phyloP scores from a whole-genome alignment of 305 asterid genomes.

The Fraxinus ornus region DNA sequence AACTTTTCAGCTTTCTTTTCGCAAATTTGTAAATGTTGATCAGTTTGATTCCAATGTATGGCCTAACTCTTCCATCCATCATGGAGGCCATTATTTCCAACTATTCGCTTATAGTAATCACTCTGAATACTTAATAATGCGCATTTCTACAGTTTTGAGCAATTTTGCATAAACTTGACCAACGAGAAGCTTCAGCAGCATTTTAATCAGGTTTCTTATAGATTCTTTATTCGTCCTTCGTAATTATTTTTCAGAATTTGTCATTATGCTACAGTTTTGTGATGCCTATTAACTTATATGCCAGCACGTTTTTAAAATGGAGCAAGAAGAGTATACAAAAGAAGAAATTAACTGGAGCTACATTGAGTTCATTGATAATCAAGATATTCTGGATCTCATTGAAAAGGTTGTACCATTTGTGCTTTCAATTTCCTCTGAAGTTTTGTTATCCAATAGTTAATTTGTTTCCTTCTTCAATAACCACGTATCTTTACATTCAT shows the following conservation, averaged over 20 bases:
- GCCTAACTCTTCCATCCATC: slow-evolving; percentile 18
- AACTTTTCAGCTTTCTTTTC: not conserved
- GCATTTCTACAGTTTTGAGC: slow-evolving; percentile 48
- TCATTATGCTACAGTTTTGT: slow-evolving; percentile 20
- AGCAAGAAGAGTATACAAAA: slow-evolving; percentile 97
- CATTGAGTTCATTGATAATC: slow-evolving; percentile 96
- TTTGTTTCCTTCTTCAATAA: not conserved
- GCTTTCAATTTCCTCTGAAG: not conserved
- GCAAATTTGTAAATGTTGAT: slow-evolving; percentile 5
- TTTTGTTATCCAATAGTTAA: not conserved
- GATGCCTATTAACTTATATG: slow-evolving; percentile 30
- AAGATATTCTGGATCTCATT: slow-evolving; percentile 84
- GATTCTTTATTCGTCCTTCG: not conserved
- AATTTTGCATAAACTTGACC: slow-evolving; percentile 55
- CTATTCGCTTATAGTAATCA: slow-evolving; percentile 8
- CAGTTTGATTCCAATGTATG: slow-evolving; percentile 11
- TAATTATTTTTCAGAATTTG: not conserved
- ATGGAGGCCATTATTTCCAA: slow-evolving; percentile 17
- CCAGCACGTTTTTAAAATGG: slow-evolving; percentile 99
- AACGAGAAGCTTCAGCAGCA: slow-evolving; percentile 68
- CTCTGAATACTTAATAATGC: slow-evolving; percentile 23
- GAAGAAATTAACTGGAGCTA: slow-evolving; percentile 99
- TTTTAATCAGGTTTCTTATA: slow-evolving; percentile 78
- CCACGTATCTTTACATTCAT: not conserved
- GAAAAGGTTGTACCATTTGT: slow-evolving; percentile 61